These are phyloP conservation scores for Penicillium janthinellum DNA, from an alignment of 2,329 filamentous ascomycete genomes.

Conservation along the genomic window DNA sequence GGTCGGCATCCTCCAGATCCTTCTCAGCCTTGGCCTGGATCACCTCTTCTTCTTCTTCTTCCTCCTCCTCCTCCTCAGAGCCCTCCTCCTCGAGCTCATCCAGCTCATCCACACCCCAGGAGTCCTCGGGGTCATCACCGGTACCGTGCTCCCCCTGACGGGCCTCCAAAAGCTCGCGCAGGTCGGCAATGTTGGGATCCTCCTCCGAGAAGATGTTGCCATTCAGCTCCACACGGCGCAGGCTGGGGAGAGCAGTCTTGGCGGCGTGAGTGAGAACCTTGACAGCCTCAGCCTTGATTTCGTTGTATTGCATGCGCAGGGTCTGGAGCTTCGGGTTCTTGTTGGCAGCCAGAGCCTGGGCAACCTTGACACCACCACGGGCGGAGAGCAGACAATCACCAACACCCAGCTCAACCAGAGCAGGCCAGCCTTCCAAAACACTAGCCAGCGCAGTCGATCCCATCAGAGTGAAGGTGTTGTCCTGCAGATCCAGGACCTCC, in stretches of 20 bases:
- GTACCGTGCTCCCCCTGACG: slow-evolving; percentile 71
- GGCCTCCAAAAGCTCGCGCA: slow-evolving; percentile 72
- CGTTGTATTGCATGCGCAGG: slow-evolving; percentile 88
- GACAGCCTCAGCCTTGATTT: slow-evolving; percentile 77
- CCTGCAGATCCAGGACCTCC: slow-evolving; percentile 83
- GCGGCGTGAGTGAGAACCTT: slow-evolving; percentile 70
- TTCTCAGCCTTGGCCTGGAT: slow-evolving; percentile 57
- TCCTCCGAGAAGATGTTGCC: slow-evolving; percentile 94
- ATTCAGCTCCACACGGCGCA: slow-evolving; percentile 89
- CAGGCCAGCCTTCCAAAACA: slow-evolving; percentile 72
- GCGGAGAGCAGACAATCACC: slow-evolving; percentile 83
- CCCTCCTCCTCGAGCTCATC: slow-evolving; percentile 79
- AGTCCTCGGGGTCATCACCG: slow-evolving; percentile 70
- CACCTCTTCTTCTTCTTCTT: slow-evolving; percentile 68
- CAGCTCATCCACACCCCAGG: slow-evolving; percentile 83
- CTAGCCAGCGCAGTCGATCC: slow-evolving; percentile 78
- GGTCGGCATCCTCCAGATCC: slow-evolving; percentile 67
- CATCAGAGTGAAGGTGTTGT: slow-evolving; percentile 89
- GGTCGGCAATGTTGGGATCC: slow-evolving; percentile 67
- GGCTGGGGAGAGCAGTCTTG: slow-evolving; percentile 67
- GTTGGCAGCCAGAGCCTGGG: slow-evolving; percentile 70
- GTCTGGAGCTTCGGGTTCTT: slow-evolving; percentile 78
- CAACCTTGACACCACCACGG: slow-evolving; percentile 74
- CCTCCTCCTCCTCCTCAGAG: slow-evolving; percentile 68
- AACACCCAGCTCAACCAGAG: slow-evolving; percentile 79